These are phyloP conservation scores for Clonostachys chloroleuca DNA, from an alignment of 2,329 filamentous ascomycete species.

Conservation along the genomic window DNA sequence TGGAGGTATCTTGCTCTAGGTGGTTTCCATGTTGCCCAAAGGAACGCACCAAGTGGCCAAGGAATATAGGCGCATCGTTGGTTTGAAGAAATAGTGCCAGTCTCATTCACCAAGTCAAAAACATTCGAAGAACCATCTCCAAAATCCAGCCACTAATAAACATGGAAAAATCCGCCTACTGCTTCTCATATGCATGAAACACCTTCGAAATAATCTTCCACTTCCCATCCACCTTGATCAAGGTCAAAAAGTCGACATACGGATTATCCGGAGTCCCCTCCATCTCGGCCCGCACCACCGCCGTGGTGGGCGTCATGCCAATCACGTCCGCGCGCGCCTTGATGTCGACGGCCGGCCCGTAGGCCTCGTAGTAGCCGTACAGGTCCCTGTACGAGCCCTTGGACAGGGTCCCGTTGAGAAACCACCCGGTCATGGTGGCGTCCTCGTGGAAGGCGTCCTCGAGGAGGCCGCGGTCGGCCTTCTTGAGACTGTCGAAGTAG, in stretches of 20 bases:
- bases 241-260: conserved; percentile 8
- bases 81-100: too few species aligned
- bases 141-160: too few species aligned
- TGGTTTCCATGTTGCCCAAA: too few species aligned
- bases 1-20: too few species aligned
- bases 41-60: too few species aligned
- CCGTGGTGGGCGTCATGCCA: conserved; percentile 8
- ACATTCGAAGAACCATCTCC: too few species aligned
- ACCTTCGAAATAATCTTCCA: too few species aligned
- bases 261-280: conserved; percentile 2
- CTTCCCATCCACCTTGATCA: conserved; percentile 1
- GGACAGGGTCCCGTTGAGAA: conserved; percentile 1
- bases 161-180: too few species aligned
- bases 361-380: not conserved
- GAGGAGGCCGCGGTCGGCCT: not conserved
- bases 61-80: too few species aligned
- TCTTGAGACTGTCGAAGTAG: conserved; percentile 5
- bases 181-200: too few species aligned
- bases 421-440: conserved; percentile 6
- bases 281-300: conserved; percentile 8
- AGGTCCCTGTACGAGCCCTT: conserved; percentile 1
- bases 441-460: conserved; percentile 7
- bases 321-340: conserved; percentile 7
- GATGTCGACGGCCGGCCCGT: conserved; percentile 2
- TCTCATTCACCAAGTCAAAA: too few species aligned